These are phyloP conservation scores for Chytriomyces confervae DNA, from an alignment of 192 early-diverging fungal species.

Conservation along the genomic window DNA sequence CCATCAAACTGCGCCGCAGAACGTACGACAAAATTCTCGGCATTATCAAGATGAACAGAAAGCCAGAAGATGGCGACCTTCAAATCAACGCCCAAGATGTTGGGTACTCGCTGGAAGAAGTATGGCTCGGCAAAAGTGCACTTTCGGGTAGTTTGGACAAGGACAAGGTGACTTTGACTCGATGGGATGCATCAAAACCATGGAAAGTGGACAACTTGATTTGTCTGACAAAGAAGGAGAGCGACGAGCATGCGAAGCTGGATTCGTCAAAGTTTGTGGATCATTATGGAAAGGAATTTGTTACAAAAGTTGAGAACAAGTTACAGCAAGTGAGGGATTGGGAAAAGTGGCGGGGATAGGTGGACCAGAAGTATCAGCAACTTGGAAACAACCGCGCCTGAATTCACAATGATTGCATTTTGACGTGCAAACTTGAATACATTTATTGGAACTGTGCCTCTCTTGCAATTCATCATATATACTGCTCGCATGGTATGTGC, in stretches of 20 bases:
- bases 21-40: constrained; percentile 76
- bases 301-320: constrained; percentile 55
- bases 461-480: no score
- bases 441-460: no score
- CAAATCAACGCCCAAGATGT: constrained; percentile 72
- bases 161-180: constrained; percentile 73
- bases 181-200: constrained; percentile 79
- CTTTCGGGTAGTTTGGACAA: constrained; percentile 68
- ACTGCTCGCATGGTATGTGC: no score
- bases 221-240: constrained; percentile 83
- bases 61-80: constrained; percentile 32
- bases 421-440: no score
- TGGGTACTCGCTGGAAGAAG: constrained; percentile 87
- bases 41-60: constrained; percentile 69
- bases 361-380: not conserved
- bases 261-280: constrained; percentile 49
- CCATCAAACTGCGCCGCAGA: constrained; percentile 64
- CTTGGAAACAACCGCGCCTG: no score
- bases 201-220: constrained; percentile 77
- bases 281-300: constrained; percentile 62
- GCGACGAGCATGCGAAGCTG: constrained; percentile 64
- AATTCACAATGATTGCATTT: no score
- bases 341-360: constrained; percentile 31
- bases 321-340: constrained; percentile 52
- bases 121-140: constrained; percentile 66